Percentiles rank a stretch among this genome's conserved stretches.
Conservation (phyloP, 805 yeast species). For the Kodamaea neixiangensis region DNA sequence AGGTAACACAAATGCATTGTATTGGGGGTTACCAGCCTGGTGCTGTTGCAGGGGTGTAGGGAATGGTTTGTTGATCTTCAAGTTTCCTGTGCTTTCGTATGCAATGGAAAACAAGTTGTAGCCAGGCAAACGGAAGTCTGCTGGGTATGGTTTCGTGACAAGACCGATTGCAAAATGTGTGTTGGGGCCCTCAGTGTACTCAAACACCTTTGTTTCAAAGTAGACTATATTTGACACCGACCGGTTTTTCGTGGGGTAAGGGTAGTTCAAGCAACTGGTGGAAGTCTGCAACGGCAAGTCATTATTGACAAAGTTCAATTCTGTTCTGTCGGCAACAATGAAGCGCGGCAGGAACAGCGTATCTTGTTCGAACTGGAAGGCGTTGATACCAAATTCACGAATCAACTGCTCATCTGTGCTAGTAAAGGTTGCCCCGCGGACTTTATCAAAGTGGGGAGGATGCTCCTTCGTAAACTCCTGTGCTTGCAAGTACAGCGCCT, state of each 20-base stretch:
- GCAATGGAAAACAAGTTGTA: slow-evolving; percentile 67
- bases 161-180: slow-evolving; percentile 66
- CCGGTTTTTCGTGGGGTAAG: slow-evolving; percentile 40
- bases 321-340: slow-evolving; percentile 42
- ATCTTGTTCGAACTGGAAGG: slow-evolving; percentile 44
- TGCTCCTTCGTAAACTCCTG: slow-evolving; percentile 33
- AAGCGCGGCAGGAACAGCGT: slow-evolving; percentile 29
- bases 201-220: slow-evolving; percentile 55
- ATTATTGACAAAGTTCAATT: slow-evolving; percentile 36
- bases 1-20: slow-evolving; percentile 50
- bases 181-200: slow-evolving; percentile 33
- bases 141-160: slow-evolving; percentile 72
- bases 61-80: slow-evolving; percentile 67
- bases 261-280: slow-evolving; percentile 40
- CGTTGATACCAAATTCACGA: slow-evolving; percentile 38
- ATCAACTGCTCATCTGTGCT: slow-evolving; percentile 19
- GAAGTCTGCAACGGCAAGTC: slow-evolving; percentile 42
- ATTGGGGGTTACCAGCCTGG: slow-evolving; percentile 39
- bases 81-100: slow-evolving; percentile 71
- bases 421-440: slow-evolving; percentile 35
- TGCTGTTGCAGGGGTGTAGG: slow-evolving; percentile 48
- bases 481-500: slow-evolving; percentile 34
- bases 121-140: slow-evolving; percentile 70
- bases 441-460: slow-evolving; percentile 34
- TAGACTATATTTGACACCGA: slow-evolving; percentile 48